Base-by-base conservation (phyloP, 306 rosid species). In the Cotoneaster glaucophyllus region DNA sequence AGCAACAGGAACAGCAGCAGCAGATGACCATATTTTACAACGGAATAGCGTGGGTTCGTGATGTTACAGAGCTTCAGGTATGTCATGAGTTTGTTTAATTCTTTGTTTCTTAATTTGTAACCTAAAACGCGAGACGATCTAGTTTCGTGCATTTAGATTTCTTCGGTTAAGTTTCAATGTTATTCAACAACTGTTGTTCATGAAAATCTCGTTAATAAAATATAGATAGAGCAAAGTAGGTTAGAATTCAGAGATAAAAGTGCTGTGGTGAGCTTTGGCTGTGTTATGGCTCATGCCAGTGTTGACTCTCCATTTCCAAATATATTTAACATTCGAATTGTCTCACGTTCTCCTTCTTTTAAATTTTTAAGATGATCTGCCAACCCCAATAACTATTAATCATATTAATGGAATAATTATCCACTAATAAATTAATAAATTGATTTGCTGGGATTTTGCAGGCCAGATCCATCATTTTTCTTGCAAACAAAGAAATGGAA, bases 11-110 rank as follows among this genome's bases (percentile, higher is more conserved):
- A 1, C 54, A 62, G 1, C n/a, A 29, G 24, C 58, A 17, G 37
- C 59, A 25, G 53, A 70, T 93, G 2, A 93, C 96, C 11, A 85
- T 93, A 69, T 84, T 93, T 81, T 93, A 93, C 74, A 86, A 89
- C 41, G 97, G 93, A 6, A 70, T 77, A 67, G 84, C 90, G 75
- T 90, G 89, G 39, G 94, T 86, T 75, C 74, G 83, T 12, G 90
- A 93, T 80, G 97, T 90, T 26, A 93, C 94, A 0, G 90, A 90
- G 74, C n/a, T 87, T 81, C 93, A 88, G 96, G 97, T 93, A 67
- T 21, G 15, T 17, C 39, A 8, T 13, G 62, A 34, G 19, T 31
- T 14, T 63, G 22, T 29, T 12, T 14, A 7, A 4, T 21, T 64
- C 37, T 31, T 63, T 31, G 22, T 64, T 32, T 43, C 39, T 64